phyloP scores from a whole-genome alignment of 345 rosid species.

The Noccaea caerulescens region DNA sequence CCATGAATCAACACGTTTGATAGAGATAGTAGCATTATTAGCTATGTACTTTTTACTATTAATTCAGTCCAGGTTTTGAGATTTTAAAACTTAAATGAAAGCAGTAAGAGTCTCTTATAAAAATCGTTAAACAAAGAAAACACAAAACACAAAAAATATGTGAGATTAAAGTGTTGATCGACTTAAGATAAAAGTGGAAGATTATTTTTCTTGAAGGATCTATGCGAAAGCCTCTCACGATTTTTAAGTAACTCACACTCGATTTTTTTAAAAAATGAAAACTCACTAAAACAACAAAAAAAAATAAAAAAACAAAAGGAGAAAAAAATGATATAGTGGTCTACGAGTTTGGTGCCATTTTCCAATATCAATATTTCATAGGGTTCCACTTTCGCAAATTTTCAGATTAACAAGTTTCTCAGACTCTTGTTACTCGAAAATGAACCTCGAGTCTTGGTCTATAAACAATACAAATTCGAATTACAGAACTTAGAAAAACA shows the following conservation, averaged over 20 bases:
- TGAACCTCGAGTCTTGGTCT: no score
- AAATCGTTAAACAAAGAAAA: constrained; percentile 1
- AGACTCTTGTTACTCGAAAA: no score
- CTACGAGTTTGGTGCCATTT: neutral
- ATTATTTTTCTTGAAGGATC: neutral
- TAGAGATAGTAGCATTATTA: constrained; percentile 13
- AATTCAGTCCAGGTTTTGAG: neutral
- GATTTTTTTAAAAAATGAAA: no score
- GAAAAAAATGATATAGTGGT: neutral
- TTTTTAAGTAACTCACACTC: neutral
- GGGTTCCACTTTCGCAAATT: no score
- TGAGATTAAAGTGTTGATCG: neutral
- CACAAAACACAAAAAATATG: neutral
- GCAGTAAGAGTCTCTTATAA: neutral
- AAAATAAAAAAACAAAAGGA: no score
- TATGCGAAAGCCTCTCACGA: neutral
- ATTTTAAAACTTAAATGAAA: neutral
- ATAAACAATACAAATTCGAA: no score
- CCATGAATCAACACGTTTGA: constrained; percentile 32
- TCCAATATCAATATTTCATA: no score
- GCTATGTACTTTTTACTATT: constrained; percentile 20
- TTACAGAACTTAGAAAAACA: no score
- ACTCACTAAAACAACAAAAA: no score
- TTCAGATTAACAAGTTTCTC: no score
- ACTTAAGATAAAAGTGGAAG: neutral